Evolutionary conservation across 352 stramenopile genomes (phyloP).

Genomic region (Phytophthora fragariae): DNA sequence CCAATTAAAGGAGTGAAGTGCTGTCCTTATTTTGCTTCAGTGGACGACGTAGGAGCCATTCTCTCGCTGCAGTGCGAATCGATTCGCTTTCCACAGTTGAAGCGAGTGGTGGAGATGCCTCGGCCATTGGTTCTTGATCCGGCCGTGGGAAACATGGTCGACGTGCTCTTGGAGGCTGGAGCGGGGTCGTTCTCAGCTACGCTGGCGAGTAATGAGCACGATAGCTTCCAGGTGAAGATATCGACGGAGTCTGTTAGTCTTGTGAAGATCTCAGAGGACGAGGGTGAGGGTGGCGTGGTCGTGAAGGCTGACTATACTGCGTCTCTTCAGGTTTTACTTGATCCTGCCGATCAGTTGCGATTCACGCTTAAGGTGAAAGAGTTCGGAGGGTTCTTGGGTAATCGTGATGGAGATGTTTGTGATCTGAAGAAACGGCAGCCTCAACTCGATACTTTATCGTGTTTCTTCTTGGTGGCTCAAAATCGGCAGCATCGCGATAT

Average conservation of each 20-base stretch:
- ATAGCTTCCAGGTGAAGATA: conserved; percentile 89
- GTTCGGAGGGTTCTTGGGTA: conserved; percentile 76
- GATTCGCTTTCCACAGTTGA: conserved; percentile 66
- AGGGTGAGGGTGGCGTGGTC: conserved; percentile 69
- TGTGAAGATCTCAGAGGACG: conserved; percentile 79
- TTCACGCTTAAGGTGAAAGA: conserved; percentile 85
- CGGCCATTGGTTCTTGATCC: conserved; percentile 62
- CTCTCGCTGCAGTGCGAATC: conserved; percentile 73
- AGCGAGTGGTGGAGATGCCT: conserved; percentile 63
- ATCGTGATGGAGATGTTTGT: conserved; percentile 64
- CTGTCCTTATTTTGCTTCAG: conserved; percentile 72
- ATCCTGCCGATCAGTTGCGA: conserved; percentile 66
- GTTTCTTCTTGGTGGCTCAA: conserved; percentile 80
- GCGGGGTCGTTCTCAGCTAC: conserved; percentile 82
- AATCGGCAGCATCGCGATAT: conserved; percentile 86
- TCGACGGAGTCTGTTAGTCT: conserved; percentile 53
- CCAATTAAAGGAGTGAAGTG: conserved; percentile 67
- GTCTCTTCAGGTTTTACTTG: conserved; percentile 77
- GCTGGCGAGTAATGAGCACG: conserved; percentile 76
- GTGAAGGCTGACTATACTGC: conserved; percentile 58
- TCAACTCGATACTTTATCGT: conserved; percentile 61
- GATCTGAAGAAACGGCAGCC: conserved; percentile 56
- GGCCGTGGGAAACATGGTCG: conserved; percentile 70
- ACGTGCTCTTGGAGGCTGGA: conserved; percentile 74
- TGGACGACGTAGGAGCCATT: conserved; percentile 70